Conservation (phyloP, 192 early-diverging fungal species). For the Entomortierella parvispora region DNA sequence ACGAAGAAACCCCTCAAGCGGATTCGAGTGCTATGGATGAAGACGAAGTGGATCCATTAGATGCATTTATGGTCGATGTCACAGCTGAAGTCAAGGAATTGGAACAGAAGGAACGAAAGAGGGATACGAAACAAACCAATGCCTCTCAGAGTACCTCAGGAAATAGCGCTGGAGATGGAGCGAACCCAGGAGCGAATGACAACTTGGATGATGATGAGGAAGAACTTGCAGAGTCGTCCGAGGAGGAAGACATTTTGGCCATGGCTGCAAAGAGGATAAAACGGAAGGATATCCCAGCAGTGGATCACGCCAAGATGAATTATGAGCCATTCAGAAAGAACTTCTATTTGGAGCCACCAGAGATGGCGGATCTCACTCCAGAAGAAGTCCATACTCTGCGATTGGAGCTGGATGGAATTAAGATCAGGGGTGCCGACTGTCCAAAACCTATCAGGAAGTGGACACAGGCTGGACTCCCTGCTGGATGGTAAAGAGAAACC, state of each 20-base stretch:
- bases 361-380: slow-evolving; percentile 80
- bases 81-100: slow-evolving; percentile 75
- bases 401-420: slow-evolving; percentile 90
- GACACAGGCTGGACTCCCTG: slow-evolving; percentile 96
- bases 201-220: slow-evolving; percentile 60
- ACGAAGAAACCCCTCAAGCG: not conserved
- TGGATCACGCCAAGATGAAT: slow-evolving; percentile 86
- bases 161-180: slow-evolving; percentile 1
- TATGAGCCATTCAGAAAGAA: slow-evolving; percentile 92
- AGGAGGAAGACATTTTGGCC: slow-evolving; percentile 78
- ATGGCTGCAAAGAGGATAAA: slow-evolving; percentile 87
- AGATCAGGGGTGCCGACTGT: slow-evolving; percentile 86
- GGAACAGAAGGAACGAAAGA: slow-evolving; percentile 66
- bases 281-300: slow-evolving; percentile 88
- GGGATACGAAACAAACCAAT: slow-evolving; percentile 41
- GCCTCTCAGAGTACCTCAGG: slow-evolving; percentile 11
- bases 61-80: slow-evolving; percentile 92
- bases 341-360: slow-evolving; percentile 96
- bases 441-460: slow-evolving; percentile 95
- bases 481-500: slow-evolving; percentile 59
- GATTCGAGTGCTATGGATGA: slow-evolving; percentile 52
- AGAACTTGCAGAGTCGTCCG: slow-evolving; percentile 62
- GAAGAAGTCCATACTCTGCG: slow-evolving; percentile 89
- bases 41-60: slow-evolving; percentile 75
- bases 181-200: not conserved